phyloP scores from a whole-genome alignment of 768 basidiomycete genomes.

The Termitomyces sp. region DNA sequence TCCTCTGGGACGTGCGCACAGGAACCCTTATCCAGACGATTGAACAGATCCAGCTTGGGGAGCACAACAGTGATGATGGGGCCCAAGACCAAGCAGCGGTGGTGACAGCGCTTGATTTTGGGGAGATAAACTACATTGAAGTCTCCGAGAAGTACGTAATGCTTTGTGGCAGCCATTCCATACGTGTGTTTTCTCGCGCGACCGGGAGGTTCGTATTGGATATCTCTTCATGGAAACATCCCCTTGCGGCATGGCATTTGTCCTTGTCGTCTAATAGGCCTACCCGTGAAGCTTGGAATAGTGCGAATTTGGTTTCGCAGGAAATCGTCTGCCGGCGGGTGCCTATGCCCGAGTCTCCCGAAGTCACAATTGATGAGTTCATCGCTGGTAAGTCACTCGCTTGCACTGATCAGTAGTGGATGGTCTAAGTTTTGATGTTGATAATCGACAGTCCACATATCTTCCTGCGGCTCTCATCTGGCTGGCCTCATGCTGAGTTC shows the following conservation, averaged over 20 bases:
- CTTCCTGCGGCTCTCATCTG: slow-evolving; percentile 43
- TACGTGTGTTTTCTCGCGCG: slow-evolving; percentile 51
- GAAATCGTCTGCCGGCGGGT: background rate
- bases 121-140: slow-evolving; percentile 59
- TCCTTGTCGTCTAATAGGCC: slow-evolving; percentile 14
- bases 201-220: slow-evolving; percentile 40
- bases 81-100: background rate
- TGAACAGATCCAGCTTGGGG: slow-evolving; percentile 26
- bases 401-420: background rate
- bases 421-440: background rate
- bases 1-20: slow-evolving; percentile 58
- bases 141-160: slow-evolving; percentile 53
- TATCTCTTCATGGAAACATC: slow-evolving; percentile 28
- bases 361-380: slow-evolving; percentile 35
- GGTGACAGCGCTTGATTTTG: slow-evolving; percentile 10
- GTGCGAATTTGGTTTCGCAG: slow-evolving; percentile 1
- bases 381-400: slow-evolving; percentile 32
- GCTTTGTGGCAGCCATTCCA: slow-evolving; percentile 41
- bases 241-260: slow-evolving; percentile 31
- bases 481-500: slow-evolving; percentile 33
- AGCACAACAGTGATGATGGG: background rate
- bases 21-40: slow-evolving; percentile 45
- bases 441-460: slow-evolving; percentile 32
- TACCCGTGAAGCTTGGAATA: background rate
- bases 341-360: background rate